Evolutionary conservation across 306 rosid genomes (phyloP).

Genomic region (Delonix regia): DNA sequence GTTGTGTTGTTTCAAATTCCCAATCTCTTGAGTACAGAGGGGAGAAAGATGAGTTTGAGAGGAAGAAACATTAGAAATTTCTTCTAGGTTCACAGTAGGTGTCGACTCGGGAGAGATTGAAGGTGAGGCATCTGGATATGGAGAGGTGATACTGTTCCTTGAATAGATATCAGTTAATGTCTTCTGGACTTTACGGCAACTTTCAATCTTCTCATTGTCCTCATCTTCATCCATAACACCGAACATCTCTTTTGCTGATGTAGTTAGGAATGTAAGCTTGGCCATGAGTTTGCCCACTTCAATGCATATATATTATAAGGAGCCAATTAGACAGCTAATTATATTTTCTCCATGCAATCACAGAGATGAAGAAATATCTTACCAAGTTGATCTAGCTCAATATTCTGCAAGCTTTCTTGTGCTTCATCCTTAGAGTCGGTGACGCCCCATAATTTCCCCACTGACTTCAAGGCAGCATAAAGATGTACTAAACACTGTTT

Average conservation of each 20-base stretch:
- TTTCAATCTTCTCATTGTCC: neutral
- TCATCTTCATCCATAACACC: constrained; percentile 44
- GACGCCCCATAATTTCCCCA: constrained; percentile 44
- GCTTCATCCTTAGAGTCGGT: neutral
- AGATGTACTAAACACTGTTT: constrained; percentile 38
- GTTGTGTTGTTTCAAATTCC: constrained; percentile 33
- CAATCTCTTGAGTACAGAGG: constrained; percentile 32
- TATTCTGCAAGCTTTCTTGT: constrained; percentile 24
- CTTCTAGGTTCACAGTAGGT: neutral
- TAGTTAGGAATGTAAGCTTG: constrained; percentile 32
- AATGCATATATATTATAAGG: neutral
- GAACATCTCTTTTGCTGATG: constrained; percentile 37
- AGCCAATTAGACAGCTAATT: neutral
- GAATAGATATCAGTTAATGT: constrained; percentile 19
- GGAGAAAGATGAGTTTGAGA: constrained; percentile 25
- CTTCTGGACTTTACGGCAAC: constrained; percentile 13
- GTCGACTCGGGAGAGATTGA: constrained; percentile 16
- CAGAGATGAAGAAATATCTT: neutral
- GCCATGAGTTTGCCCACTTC: constrained; percentile 10
- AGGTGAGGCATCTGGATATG: constrained; percentile 34
- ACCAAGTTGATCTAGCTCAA: constrained; percentile 41
- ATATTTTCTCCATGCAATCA: neutral
- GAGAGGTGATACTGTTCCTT: neutral
- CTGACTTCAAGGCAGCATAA: constrained; percentile 32
- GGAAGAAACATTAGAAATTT: neutral